Base-by-base conservation (phyloP, 2,329 filamentous ascomycete genomes). In the Ophiosphaerella herpotricha region DNA sequence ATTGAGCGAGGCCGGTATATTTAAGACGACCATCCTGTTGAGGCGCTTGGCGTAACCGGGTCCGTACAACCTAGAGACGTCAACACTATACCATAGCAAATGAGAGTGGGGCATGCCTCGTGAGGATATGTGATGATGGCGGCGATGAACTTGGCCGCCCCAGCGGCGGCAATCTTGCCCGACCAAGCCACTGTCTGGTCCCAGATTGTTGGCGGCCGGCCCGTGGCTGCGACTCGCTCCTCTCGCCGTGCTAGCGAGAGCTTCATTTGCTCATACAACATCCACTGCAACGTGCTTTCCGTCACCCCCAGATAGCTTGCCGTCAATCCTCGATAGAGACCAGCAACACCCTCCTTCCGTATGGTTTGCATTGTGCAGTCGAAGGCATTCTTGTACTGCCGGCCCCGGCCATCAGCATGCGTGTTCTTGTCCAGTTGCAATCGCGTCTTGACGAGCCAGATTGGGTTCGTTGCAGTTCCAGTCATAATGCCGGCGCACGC, bases 381-480 rank as follows among this genome's bases (percentile, higher is more conserved):
- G 74, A 86, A 82, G 56, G 90, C 92, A 73, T 96, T 96, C 71
- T 85, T 85, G 75, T 97, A 97, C 66, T 85, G 85, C 44, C 92
- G 81, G 51, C 81, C 78, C 55, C 82, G 77, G 35, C 71, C 74
- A 53, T 77, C 76, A 61, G 84, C 82, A 13, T 87, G 88, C 44
- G 85, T 83, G 68, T 89, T 90, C 78, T 92, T 95, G 77, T 97
- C 92, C 31, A 97, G 83, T 75, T 97, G 92, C 62, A 97, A 73
- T 29, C 92, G 82, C 35, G 92, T 97, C 81, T 97, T 97, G 68
- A 97, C 85, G 56, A 97, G 83, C 92, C 92, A 97, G 67, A 97
- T 96, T 1, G 92, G 92, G 74, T 97, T 97, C 33, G 92, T 97
- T 18, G 88, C 90, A 1, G 93, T 97, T 39, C 90, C 90, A 0